Base-by-base conservation (phyloP, 331 rosid species). In the Arachis monticola region DNA sequence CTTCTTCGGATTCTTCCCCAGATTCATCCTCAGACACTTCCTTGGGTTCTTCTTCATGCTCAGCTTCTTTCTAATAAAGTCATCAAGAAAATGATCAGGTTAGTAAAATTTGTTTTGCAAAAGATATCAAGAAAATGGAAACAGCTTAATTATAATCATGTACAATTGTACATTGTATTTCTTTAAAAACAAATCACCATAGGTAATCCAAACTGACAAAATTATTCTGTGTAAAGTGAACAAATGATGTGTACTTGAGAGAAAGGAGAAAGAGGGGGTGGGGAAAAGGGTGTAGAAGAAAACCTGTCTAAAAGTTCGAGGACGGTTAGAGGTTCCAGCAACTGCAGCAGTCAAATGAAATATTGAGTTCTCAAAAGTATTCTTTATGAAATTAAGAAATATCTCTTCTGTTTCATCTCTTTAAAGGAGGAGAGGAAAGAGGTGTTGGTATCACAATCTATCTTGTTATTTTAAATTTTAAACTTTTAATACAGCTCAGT, bases 301-400 rank as follows among this genome's bases (percentile, higher is more conserved):
- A 74, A 86, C 87, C 89, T 83, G 83, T 77, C 42, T 86, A 75
- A 86, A 86, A 60, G 80, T 41, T 65, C 83, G 79, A 56, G 87
- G 89, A 57, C 85, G 87, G n/a, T 51, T 66, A 48, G 87, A 74
- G 53, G 87, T 80, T 70, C 89, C 85, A 67, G 89, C 89, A 77
- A 77, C 89, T 86, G 83, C 83, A 80, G 47, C 60, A 31, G 27
- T 60, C 60, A 74, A 77, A 80, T 73, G 76, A 67, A 80, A 80
- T 30, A 63, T 48, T 41, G 38, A 59, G 31, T 44, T 69, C 59
- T 62, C 30, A 70, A 45, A 13, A 52, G 51, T 40, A 31, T 42
- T 45, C 6, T 48, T 62, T 64, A 48, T 4, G 52, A 52, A 8
- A 57, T 14, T 68, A 60, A 13, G 38, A 70, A 58, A 69, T 48